Conservation (phyloP, 225 moss, liverwort and hornwort genomes). For the Neckera pumila region DNA sequence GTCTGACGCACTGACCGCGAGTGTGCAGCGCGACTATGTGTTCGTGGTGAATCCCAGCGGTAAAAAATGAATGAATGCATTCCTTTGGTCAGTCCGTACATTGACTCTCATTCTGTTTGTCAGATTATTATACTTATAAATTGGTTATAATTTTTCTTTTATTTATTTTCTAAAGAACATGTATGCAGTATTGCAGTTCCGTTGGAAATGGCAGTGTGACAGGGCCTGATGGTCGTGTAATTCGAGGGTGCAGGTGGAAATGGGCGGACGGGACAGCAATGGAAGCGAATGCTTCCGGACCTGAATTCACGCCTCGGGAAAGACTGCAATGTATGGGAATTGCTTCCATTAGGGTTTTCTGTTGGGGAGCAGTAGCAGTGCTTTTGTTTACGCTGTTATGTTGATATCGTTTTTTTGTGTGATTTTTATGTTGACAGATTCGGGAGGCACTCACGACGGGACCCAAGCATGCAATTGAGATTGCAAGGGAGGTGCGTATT, state of each 20-base stretch:
- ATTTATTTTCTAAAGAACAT: not conserved
- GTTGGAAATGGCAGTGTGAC: not conserved
- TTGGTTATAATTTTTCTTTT: not conserved
- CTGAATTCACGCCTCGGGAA: constrained; percentile 48
- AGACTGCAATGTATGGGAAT: constrained; percentile 30
- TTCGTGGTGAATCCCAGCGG: constrained; percentile 81
- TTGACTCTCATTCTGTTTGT: not conserved
- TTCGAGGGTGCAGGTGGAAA: constrained; percentile 44
- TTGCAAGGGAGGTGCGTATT: constrained; percentile 49
- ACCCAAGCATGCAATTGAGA: constrained; percentile 67
- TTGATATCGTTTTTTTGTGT: not conserved
- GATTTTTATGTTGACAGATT: constrained; percentile 12
- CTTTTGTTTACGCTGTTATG: not conserved
- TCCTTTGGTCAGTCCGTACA: not conserved
- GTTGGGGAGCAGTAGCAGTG: not conserved
- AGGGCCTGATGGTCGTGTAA: not conserved
- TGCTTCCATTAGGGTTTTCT: not conserved
- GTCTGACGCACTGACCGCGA: constrained; percentile 18
- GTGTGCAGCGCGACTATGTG: constrained; percentile 58
- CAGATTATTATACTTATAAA: not conserved
- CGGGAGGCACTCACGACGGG: constrained; percentile 68
- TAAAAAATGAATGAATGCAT: not conserved
- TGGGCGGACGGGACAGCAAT: constrained; percentile 60
- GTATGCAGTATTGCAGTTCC: not conserved
- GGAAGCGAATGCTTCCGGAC: constrained; percentile 59